Evolutionary conservation across 2,329 filamentous ascomycete genomes (phyloP).

Genomic region (Tolypocladium guangdongense): DNA sequence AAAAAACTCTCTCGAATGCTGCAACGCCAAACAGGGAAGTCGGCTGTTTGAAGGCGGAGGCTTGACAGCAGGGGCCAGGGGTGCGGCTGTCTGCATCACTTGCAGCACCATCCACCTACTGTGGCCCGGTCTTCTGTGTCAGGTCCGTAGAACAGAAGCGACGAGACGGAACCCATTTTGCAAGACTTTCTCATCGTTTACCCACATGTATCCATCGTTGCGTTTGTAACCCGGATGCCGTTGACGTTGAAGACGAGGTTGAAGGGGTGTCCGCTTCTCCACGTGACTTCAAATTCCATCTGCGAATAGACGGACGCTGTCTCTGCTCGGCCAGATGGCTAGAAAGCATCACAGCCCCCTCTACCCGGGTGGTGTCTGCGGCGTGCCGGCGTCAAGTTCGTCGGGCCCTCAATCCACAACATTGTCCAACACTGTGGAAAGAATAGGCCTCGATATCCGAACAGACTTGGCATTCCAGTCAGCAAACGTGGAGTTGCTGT

Average conservation of each 20-base stretch:
- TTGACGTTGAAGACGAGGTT: neutral
- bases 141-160: neutral
- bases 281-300: neutral
- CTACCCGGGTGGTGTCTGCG: neutral
- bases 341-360: neutral
- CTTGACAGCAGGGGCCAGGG: constrained; percentile 2
- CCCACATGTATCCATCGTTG: neutral
- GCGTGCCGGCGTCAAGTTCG: neutral
- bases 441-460: neutral
- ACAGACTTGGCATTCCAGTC: neutral
- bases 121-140: neutral
- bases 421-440: neutral
- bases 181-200: neutral
- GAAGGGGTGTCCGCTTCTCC: too few species aligned
- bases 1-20: neutral
- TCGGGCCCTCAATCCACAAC: too few species aligned
- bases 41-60: constrained; percentile 3
- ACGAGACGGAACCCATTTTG: neutral
- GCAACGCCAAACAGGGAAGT: neutral
- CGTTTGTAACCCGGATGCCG: neutral
- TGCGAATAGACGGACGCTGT: neutral
- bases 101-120: neutral
- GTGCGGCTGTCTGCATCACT: constrained; percentile 1
- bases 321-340: neutral
- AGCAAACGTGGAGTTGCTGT: neutral